Evolutionary conservation across 2,329 filamentous ascomycete genomes (phyloP).

Genomic region (Cadophora luteo-olivacea): DNA sequence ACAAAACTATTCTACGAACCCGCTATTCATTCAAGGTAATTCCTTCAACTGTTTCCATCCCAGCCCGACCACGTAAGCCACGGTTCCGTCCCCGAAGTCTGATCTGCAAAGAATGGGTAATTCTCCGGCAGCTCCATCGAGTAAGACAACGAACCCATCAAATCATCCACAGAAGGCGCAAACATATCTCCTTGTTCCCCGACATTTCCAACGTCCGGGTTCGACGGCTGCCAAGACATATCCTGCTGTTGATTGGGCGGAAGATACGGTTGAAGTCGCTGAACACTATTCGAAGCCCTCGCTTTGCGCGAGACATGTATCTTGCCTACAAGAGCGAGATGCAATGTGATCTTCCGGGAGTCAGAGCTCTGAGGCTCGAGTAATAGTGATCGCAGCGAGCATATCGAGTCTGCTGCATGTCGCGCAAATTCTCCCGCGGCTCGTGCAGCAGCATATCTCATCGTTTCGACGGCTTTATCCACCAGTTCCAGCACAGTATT

Average conservation of each 20-base stretch:
- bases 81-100: slow-evolving; percentile 13
- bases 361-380: slow-evolving; percentile 18
- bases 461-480: slow-evolving; percentile 18
- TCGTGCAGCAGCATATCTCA: slow-evolving; percentile 11
- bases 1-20: background rate
- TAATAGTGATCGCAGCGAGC: slow-evolving; percentile 12
- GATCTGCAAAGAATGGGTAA: slow-evolving; percentile 17
- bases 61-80: slow-evolving; percentile 18
- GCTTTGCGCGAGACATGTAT: slow-evolving; percentile 23
- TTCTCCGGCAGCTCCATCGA: slow-evolving; percentile 22
- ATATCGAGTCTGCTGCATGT: slow-evolving; percentile 17
- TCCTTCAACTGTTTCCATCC: background rate
- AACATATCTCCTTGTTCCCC: background rate
- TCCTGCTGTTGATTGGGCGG: no score
- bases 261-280: no score
- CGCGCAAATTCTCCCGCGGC: slow-evolving; percentile 21
- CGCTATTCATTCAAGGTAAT: background rate
- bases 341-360: slow-evolving; percentile 19
- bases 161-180: slow-evolving; percentile 8
- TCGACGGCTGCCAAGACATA: slow-evolving; percentile 7
- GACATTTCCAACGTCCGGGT: background rate
- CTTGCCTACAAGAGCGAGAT: slow-evolving; percentile 20
- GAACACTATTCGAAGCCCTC: background rate
- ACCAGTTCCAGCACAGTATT: slow-evolving; percentile 8
- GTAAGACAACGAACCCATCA: slow-evolving; percentile 25